These are phyloP conservation scores for Mucor irregularis DNA, from an alignment of 371 early-diverging fungal species.

Conservation along the genomic window DNA sequence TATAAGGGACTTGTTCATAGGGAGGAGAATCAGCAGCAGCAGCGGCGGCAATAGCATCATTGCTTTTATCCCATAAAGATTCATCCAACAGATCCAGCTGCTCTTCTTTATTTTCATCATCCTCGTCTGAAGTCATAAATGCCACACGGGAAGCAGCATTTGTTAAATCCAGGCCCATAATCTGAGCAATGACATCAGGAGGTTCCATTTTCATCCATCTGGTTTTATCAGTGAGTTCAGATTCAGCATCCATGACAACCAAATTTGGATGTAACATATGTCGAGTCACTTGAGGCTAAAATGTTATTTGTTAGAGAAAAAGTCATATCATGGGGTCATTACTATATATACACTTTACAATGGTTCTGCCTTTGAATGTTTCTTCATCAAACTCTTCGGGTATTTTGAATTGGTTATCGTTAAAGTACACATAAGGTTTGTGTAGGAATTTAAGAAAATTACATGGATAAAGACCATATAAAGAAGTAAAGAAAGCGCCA, in stretches of 20 bases:
- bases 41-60: background rate
- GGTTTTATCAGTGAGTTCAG: conserved; percentile 56
- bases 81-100: conserved; percentile 33
- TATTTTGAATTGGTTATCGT: conserved; percentile 28
- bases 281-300: conserved; percentile 48
- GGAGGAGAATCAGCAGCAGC: background rate
- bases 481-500: conserved; percentile 60
- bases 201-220: conserved; percentile 70
- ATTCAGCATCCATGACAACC: conserved; percentile 46
- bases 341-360: conserved; percentile 20
- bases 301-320: background rate
- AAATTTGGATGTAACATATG: conserved; percentile 67
- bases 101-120: conserved; percentile 12
- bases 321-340: background rate
- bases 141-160: conserved; percentile 59
- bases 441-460: conserved; percentile 61
- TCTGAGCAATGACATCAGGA: conserved; percentile 66
- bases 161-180: conserved; percentile 62
- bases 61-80: conserved; percentile 25
- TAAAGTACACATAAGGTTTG: conserved; percentile 52
- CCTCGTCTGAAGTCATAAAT: conserved; percentile 22
- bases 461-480: conserved; percentile 70
- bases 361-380: conserved; percentile 43
- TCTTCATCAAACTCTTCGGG: conserved; percentile 58
- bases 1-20: background rate